Evolutionary conservation across 179 eudicot species (phyloP).

Genomic region (Silene coronaria): DNA sequence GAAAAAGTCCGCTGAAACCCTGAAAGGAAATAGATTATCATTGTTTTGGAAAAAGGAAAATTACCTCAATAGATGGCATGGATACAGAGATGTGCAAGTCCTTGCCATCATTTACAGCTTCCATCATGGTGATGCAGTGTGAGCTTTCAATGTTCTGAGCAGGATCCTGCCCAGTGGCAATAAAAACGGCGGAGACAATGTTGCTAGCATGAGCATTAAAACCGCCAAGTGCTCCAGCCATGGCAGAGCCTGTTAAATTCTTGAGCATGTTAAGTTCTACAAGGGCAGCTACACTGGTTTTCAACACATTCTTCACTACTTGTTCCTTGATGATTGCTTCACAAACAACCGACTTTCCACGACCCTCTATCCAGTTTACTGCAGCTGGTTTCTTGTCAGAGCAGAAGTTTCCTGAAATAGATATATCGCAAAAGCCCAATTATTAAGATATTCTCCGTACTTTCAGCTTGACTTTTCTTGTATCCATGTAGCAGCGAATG

Average conservation of each 20-base stretch:
- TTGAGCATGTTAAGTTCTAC: constrained; percentile 28
- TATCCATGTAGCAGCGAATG: background rate
- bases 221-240: constrained; percentile 32
- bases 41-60: background rate
- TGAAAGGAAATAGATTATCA: background rate
- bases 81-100: constrained; percentile 28
- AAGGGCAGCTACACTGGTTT: constrained; percentile 22
- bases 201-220: constrained; percentile 31
- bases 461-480: background rate
- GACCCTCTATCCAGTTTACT: constrained; percentile 30
- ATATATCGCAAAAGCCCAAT: background rate
- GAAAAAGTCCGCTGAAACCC: no score
- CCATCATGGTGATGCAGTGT: constrained; percentile 31
- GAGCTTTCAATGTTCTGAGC: constrained; percentile 24
- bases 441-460: background rate
- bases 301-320: constrained; percentile 25
- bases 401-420: constrained; percentile 22
- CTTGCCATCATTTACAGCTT: constrained; percentile 24
- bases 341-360: constrained; percentile 30
- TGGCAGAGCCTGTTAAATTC: constrained; percentile 24
- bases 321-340: constrained; percentile 27
- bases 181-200: constrained; percentile 22
- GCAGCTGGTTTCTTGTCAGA: constrained; percentile 29
- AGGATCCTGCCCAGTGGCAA: constrained; percentile 26
- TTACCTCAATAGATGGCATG: constrained; percentile 30